These are phyloP conservation scores for Golubevia sp. DNA, from an alignment of 1,284 basidiomycete species.

Conservation along the genomic window DNA sequence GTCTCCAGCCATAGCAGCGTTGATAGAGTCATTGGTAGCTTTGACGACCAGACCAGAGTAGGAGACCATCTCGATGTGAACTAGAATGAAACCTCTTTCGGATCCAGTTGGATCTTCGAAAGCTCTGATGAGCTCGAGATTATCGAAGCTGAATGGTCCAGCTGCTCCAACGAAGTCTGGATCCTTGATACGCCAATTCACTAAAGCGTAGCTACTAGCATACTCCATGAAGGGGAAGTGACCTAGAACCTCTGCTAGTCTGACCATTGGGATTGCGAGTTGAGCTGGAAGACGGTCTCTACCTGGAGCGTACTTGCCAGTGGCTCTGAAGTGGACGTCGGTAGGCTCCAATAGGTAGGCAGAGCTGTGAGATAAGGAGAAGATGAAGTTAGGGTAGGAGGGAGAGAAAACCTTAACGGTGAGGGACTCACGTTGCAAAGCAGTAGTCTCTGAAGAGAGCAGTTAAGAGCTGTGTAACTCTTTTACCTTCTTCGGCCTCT, in stretches of 20 bases:
- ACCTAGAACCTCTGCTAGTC: conserved; percentile 33
- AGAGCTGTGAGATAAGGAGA: conserved; percentile 1
- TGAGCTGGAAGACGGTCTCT: conserved; percentile 22
- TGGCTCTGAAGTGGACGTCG: conserved; percentile 25
- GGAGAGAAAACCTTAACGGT: too few relatives aligned
- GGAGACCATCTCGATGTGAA: conserved; percentile 44
- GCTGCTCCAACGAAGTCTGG: conserved; percentile 19
- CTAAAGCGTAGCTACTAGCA: conserved; percentile 35
- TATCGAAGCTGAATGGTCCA: conserved; percentile 37
- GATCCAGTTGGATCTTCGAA: conserved; percentile 38
- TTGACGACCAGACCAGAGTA: conserved; percentile 33
- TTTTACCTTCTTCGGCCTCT: conserved; percentile 1
- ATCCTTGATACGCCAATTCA: conserved; percentile 37
- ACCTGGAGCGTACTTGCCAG: conserved; percentile 38
- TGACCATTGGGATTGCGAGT: conserved; percentile 37
- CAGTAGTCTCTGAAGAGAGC: conserved; percentile 48
- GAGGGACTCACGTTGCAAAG: conserved; percentile 21
- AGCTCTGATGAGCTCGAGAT: conserved; percentile 42
- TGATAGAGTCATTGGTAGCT: conserved; percentile 36
- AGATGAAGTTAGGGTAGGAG: too few relatives aligned
- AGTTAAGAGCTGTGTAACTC: conserved; percentile 23
- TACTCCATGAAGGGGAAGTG: conserved; percentile 49
- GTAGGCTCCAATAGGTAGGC: conserved; percentile 47
- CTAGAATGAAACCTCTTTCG: conserved; percentile 45
- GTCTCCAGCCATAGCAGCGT: conserved; percentile 20